Base-by-base conservation (phyloP, 768 basidiomycete genomes). In the Agrocybe chaxingu region DNA sequence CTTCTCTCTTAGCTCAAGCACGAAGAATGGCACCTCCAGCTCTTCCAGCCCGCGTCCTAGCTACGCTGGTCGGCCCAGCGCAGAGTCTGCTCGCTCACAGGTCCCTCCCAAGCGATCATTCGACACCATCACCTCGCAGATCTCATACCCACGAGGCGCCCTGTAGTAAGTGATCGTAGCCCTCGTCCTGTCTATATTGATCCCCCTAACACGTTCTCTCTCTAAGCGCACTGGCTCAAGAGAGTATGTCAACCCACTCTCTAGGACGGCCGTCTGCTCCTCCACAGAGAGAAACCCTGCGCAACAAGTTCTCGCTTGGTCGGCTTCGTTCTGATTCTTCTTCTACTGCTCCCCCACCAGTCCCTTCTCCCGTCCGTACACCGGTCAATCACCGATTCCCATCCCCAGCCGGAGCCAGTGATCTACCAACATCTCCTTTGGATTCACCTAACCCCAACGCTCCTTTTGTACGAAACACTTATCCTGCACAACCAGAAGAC, bases 41-140 rank as follows among this genome's bases (percentile, higher is more conserved):
- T 65, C 76, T 13, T 74, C 78, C 8, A 77, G 76, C 55, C 70
- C 74, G 11, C 71, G 74, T 43, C 58, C 70, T 30, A 71, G 63
- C 54, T 61, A 51, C 44, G 43, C 66, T 36, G 66, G 71, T 47
- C 75, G 86, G 51, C 84, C 80, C n/a, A 89, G 87, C 53, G 69
- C 66, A 36, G 88, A 90, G 42, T 90, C 87, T 8, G 63, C 64
- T 48, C 74, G 75, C 50, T 84, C 85, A 11, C 70, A 72, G 44
- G 52, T 71, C 38, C 75, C 71, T 39, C 70, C 73, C 24, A 83
- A 83, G 57, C 69, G 72, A 50, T 85, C 85, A 1, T 77, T 84
- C 37, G 85, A 89, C 48, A 77, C 77, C 13, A 68, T 77, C 18
- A 72, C 76, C 42, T 80, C 79, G 7, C 71, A 74, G 48, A 66